Percentiles rank a stretch among this genome's conserved stretches.
Evolutionary conservation across 768 basidiomycete species (phyloP).

Genomic region (Termitomyces sp.): DNA sequence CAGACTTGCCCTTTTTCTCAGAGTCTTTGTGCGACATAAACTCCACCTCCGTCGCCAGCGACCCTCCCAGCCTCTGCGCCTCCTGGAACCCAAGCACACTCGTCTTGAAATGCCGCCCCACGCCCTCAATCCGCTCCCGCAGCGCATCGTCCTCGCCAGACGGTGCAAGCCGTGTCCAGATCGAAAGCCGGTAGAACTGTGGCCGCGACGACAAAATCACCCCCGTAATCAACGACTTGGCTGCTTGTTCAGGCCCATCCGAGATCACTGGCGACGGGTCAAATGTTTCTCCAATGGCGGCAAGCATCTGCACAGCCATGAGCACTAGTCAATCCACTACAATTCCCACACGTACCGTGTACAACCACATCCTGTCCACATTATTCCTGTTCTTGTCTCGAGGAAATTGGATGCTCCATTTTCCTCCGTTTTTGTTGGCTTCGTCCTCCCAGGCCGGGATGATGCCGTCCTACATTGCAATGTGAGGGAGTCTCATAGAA

Average conservation of each 20-base stretch:
- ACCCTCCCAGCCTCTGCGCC: slow-evolving; percentile 67
- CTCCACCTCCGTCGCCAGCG: slow-evolving; percentile 93
- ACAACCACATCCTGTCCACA: slow-evolving; percentile 97
- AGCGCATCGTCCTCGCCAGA: slow-evolving; percentile 48
- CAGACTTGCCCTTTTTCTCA: slow-evolving; percentile 86
- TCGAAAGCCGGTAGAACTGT: slow-evolving; percentile 92
- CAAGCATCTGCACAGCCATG: slow-evolving; percentile 75
- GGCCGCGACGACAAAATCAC: slow-evolving; percentile 94
- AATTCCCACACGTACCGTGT: slow-evolving; percentile 59
- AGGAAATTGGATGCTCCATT: slow-evolving; percentile 98
- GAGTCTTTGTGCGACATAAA: slow-evolving; percentile 93
- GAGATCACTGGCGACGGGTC: slow-evolving; percentile 71
- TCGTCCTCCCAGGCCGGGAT: slow-evolving; percentile 98
- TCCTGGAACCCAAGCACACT: slow-evolving; percentile 80
- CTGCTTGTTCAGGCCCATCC: slow-evolving; percentile 36
- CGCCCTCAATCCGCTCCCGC: slow-evolving; percentile 75
- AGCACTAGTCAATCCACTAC: background rate
- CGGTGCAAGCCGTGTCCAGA: slow-evolving; percentile 93
- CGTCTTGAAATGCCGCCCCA: slow-evolving; percentile 90
- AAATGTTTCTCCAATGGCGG: slow-evolving; percentile 98
- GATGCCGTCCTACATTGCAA: slow-evolving; percentile 69
- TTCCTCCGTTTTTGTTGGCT: slow-evolving; percentile 95
- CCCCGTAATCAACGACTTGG: slow-evolving; percentile 75
- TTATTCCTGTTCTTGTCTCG: slow-evolving; percentile 83
- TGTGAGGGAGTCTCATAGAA: background rate